Evolutionary conservation across 805 yeast genomes (phyloP), one percentile per base, ranked within the genome.

Genomic region (Wickerhamomyces chaumierensis): DNA sequence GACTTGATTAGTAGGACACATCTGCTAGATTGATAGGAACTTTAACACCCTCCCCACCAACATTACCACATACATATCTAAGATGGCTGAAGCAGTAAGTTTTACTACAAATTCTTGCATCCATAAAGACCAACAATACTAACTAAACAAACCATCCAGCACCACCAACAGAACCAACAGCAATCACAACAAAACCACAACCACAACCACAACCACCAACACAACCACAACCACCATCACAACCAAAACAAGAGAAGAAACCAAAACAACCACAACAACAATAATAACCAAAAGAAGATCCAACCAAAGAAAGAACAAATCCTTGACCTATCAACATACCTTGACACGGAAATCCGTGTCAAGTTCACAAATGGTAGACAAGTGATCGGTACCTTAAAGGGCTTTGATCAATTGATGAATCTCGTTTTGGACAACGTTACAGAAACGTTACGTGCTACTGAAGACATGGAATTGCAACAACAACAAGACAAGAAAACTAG

Each of bases 291-390:
- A 56, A 67, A 47, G 86, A 79, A 48, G 77, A 86, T 45, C 17
- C 54, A 49, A 13, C 97, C 96, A 29, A 83, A 82, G 65, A 81
- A 86, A 60, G 96, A 88, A 45, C 94, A 95, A 18, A 84, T 88
- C 42, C 66, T 86, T 40, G 87, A 88, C 57, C 66, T 92, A 42
- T 73, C 78, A 44, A 81, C 76, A 53, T 84, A 82, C 56, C 74
- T 75, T 50, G 94, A 85, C 55, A 68, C 80, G 48, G 59, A 68
- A 47, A 75, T 90, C 32, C 71, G 79, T 49, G 90, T 88, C 39
- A 79, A 82, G 50, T 76, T 92, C 55, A 71, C 78, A 47, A 94
- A 95, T 12, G 96, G 95, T 6, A 75, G 96, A 53, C 78, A 78
- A 48, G 60, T 63, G 58, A 40, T 19, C 9, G 23, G 23, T 21